Base-by-base conservation (phyloP, 2,329 filamentous ascomycete species). In the Colletotrichum nymphaeae region DNA sequence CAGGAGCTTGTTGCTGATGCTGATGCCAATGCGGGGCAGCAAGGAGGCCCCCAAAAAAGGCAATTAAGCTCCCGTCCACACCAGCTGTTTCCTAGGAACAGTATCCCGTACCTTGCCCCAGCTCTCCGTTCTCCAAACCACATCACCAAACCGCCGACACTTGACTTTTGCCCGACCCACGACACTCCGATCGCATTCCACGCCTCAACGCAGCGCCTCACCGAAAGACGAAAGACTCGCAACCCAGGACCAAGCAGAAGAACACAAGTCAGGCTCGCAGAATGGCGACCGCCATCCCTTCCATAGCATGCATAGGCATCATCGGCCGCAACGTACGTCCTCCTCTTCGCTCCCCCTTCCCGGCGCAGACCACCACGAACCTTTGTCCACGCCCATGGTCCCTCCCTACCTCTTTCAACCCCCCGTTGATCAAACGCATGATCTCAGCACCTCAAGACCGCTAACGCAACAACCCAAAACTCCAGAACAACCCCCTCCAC, bases 401-500 rank as follows among this genome's bases (percentile, higher is more conserved):
- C 60, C 55, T 22, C 66, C 26, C 63, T 11, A n/a, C 46, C 24
- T 64, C 11, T 57, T 42, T 35, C 64, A 32, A 11, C 26, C 46
- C 9, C 7, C 19, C 14, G 6, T 16, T 4, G 14, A 42, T 16
- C 14, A 42, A 5, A 42, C 5, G 35, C 35, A 42, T 42, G 14
- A 42, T 42, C 14, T 24, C 58, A 19, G 60, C n/a, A n/a, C 65
- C 26, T 53, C 42, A 69, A 66, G 24, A 52, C 22, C 58, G 42
- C 75, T 75, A 63, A 76, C 73, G 19, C 52, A 16, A 4, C 30
- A 19, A 32, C 9, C n/a, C 32, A 19, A 42, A 42, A 6, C 14
- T 42, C 72, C 80, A 98, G 95, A 97, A 98, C 86, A 98, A 98
- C 81, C 97, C 96, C 72, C 93, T 98, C 76, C 96, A 98, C 85